Conservation (phyloP, 305 asterid genomes). For the Caryopteris hybrid region DNA sequence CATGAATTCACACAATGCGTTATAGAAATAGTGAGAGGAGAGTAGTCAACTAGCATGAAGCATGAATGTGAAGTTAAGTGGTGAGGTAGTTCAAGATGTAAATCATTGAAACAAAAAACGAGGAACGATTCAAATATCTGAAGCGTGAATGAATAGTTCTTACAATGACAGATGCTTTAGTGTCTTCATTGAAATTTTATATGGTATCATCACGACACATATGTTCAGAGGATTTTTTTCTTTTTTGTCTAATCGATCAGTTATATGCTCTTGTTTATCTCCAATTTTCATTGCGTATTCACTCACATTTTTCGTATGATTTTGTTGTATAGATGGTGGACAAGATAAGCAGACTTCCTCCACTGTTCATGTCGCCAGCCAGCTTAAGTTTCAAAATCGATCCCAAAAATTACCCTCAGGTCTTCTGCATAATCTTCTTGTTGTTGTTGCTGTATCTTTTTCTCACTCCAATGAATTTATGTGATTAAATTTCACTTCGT, state of each 20-base stretch:
- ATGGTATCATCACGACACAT: not conserved
- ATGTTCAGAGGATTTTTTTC: not conserved
- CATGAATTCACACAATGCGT: not conserved
- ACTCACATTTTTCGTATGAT: slow-evolving; percentile 1
- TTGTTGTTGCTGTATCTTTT: not conserved
- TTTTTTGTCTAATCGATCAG: not conserved
- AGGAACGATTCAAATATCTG: not conserved
- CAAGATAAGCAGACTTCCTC: slow-evolving; percentile 21
- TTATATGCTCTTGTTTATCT: slow-evolving; percentile 6
- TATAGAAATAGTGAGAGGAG: not conserved
- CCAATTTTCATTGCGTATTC: not conserved
- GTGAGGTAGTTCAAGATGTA: not conserved
- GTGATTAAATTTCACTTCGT: not conserved
- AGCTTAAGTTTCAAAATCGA: slow-evolving; percentile 22
- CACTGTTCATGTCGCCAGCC: slow-evolving; percentile 21
- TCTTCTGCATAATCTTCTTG: slow-evolving; percentile 6
- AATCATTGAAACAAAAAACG: not conserved
- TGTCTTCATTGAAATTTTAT: not conserved
- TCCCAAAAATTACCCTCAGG: slow-evolving; percentile 37
- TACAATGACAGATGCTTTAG: not conserved
- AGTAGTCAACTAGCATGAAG: not conserved
- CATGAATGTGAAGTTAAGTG: slow-evolving; percentile 1
- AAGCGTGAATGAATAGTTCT: not conserved
- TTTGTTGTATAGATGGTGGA: slow-evolving; percentile 19
- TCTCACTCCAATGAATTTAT: not conserved